phyloP scores from a whole-genome alignment of 2,329 filamentous ascomycete species.

The Laburnicola sp. region DNA sequence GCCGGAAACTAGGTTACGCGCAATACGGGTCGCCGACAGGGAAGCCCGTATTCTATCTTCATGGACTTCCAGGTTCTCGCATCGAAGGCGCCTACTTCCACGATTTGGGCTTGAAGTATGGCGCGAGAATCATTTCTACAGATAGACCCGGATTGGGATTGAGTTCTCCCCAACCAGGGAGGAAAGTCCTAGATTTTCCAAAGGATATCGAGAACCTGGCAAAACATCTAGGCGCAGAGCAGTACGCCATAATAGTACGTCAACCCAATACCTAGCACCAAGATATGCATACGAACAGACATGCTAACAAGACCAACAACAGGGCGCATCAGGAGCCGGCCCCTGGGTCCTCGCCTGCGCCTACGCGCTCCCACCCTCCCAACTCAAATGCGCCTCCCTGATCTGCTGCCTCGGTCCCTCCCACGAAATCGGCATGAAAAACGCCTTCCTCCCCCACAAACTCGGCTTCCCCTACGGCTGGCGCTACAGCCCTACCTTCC shows the following conservation, averaged over 20 bases:
- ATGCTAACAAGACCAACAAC: slow-evolving; percentile 5
- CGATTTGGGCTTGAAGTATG: slow-evolving; percentile 23
- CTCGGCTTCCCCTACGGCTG: slow-evolving; percentile 39
- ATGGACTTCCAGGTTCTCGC: slow-evolving; percentile 38
- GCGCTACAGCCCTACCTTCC: slow-evolving; percentile 22
- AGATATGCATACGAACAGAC: neutral
- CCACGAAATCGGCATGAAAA: slow-evolving; percentile 35
- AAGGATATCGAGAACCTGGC: slow-evolving; percentile 31
- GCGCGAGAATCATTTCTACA: slow-evolving; percentile 28
- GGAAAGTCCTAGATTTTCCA: slow-evolving; percentile 27
- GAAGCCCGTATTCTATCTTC: slow-evolving; percentile 31
- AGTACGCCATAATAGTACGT: slow-evolving; percentile 32
- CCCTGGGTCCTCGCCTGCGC: slow-evolving; percentile 40
- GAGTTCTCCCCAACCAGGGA: slow-evolving; percentile 25
- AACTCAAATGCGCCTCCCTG: slow-evolving; percentile 30
- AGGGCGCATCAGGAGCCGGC: slow-evolving; percentile 41
- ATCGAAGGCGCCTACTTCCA: slow-evolving; percentile 33
- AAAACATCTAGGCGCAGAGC: slow-evolving; percentile 21
- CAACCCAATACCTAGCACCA: neutral
- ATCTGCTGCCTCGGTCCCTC: slow-evolving; percentile 40
- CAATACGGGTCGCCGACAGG: slow-evolving; percentile 35
- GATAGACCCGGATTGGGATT: slow-evolving; percentile 37
- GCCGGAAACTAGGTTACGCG: slow-evolving; percentile 44
- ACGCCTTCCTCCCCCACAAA: slow-evolving; percentile 18
- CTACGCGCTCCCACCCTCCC: slow-evolving; percentile 16